Conservation (phyloP, 2,329 filamentous ascomycete genomes). For the Penicillium sp. region DNA sequence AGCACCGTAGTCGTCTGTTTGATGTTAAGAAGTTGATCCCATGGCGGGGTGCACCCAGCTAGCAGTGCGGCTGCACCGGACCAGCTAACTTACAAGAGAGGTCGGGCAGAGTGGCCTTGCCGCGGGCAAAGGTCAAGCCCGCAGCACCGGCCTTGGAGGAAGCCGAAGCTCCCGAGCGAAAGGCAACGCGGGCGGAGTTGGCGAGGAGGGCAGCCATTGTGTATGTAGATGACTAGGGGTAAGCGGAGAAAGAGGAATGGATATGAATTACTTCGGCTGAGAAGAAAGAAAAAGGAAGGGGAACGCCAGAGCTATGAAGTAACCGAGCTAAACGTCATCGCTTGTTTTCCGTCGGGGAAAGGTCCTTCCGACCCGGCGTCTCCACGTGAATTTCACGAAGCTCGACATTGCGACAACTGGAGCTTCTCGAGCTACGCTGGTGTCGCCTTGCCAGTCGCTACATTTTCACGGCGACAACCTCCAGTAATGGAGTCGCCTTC, state of each 20-base stretch:
- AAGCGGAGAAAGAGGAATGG: slow-evolving; percentile 1
- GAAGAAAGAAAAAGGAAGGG: slow-evolving; percentile 12
- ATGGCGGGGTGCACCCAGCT: neutral
- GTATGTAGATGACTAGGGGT: slow-evolving; percentile 6
- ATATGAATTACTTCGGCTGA: slow-evolving; percentile 11
- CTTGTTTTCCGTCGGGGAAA: slow-evolving; percentile 3
- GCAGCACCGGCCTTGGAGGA: slow-evolving; percentile 60
- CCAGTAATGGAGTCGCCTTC: slow-evolving; percentile 34
- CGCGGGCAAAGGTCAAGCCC: slow-evolving; percentile 72
- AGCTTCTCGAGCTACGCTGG: slow-evolving; percentile 6
- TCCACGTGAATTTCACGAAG: slow-evolving; percentile 23
- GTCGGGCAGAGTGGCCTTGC: slow-evolving; percentile 91
- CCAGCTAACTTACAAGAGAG: slow-evolving; percentile 62
- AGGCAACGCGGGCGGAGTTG: slow-evolving; percentile 66
- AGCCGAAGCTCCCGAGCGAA: slow-evolving; percentile 61
- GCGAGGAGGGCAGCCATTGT: slow-evolving; percentile 76
- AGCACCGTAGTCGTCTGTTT: slow-evolving; percentile 86
- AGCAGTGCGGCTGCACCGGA: no score
- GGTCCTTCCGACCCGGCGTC: slow-evolving; percentile 15
- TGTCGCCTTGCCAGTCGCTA: slow-evolving; percentile 1
- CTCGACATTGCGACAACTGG: slow-evolving; percentile 5
- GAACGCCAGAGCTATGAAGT: slow-evolving; percentile 22
- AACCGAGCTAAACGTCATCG: slow-evolving; percentile 28
- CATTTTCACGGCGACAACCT: slow-evolving; percentile 2
- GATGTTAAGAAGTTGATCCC: neutral